Base-by-base conservation (phyloP, 108 stramenopile species). In the Skeletonema potamos region DNA sequence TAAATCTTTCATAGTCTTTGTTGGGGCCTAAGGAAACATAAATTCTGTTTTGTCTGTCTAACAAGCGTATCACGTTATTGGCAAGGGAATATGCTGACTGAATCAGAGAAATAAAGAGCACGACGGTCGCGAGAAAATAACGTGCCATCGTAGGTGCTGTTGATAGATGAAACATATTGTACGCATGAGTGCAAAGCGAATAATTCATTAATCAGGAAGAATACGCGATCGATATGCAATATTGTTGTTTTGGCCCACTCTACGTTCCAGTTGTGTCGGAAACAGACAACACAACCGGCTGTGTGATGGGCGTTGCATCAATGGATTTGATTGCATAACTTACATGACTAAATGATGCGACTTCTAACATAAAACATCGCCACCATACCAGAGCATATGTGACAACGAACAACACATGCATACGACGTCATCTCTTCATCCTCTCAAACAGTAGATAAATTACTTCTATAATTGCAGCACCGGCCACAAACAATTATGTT, bases 151-250 rank as follows among this genome's bases (percentile, higher is more conserved):
- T 37, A 10, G 11, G 0, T 2, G 44, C 44, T 46, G 44, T 34
- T 18, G 18, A 20, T 1, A 46, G 18, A 46, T 46, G 17, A 46
- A 46, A 18, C 4, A 29, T 54, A 29, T 4, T 58, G 58, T 58
- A 15, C n/a, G 58, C 58, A 58, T 32, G 58, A 46, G 58, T 58
- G 58, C 58, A 58, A 58, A 58, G 58, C 58, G 58, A 10, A 58
- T 12, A 32, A 29, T 58, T 32, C 58, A 58, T 29, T 0, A 26
- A 29, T 20, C 28, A 32, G 13, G 33, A 58, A 58, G 17, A 29
- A 32, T 17, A 58, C 58, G 58, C 58, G 58, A 58, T 58, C 58
- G 27, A 29, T 58, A 32, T 58, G 58, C 58, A 3, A 58, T 4
- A 8, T 4, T 6, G 7, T 29, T 17, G 20, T 13, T 58, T 4